Evolutionary conservation across 495 filamentous ascomycete species (phyloP).

Genomic region (Neurospora discreta): DNA sequence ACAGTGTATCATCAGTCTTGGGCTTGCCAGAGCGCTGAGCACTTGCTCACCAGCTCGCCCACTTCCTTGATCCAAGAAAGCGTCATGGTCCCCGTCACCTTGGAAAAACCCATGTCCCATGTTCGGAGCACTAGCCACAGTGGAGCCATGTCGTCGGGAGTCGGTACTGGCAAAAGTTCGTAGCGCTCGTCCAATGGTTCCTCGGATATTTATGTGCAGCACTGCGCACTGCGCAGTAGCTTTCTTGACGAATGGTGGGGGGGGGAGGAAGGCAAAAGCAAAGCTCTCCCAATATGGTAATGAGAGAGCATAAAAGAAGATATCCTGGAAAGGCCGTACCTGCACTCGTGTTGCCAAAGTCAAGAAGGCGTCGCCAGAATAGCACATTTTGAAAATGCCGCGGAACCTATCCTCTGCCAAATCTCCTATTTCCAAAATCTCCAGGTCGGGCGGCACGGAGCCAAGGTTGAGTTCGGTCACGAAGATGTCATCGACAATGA

Average conservation of each 20-base stretch:
- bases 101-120: background rate
- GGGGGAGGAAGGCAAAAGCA: background rate
- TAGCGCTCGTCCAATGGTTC: background rate
- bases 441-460: constrained; percentile 79
- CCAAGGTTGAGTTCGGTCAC: constrained; percentile 97
- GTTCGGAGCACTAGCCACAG: background rate
- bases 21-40: background rate
- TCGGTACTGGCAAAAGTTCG: background rate
- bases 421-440: constrained; percentile 95
- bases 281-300: background rate
- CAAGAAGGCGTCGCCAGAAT: constrained; percentile 86
- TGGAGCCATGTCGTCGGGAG: background rate
- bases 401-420: constrained; percentile 93
- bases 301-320: constrained; percentile 4
- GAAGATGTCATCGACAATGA: constrained; percentile 98
- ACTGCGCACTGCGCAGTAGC: background rate
- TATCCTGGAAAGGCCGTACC: constrained; percentile 32
- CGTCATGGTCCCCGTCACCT: background rate
- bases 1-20: background rate
- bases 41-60: background rate
- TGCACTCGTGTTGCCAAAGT: constrained; percentile 92
- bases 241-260: background rate
- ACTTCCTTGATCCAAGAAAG: background rate
- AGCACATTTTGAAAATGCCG: constrained; percentile 98
- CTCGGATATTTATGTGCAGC: background rate